Evolutionary conservation across 108 stramenopile genomes (phyloP).

Genomic region (Cyclotella baltica): DNA sequence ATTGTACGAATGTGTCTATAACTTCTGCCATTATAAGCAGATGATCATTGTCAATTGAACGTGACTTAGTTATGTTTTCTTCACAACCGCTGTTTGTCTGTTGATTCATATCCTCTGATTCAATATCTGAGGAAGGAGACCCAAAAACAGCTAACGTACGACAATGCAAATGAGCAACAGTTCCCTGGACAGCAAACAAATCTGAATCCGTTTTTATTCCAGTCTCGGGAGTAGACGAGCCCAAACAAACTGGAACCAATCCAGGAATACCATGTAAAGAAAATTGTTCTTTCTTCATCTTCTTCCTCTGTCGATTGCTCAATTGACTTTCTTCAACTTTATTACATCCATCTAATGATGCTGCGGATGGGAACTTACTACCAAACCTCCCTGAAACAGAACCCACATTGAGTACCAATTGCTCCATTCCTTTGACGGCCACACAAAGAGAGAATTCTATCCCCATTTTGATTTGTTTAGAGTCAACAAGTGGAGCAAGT

Average conservation of each 20-base stretch:
- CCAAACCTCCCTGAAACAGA: constrained; percentile 57
- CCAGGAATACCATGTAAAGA: constrained; percentile 49
- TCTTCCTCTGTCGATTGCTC: constrained; percentile 49
- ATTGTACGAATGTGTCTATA: constrained; percentile 57
- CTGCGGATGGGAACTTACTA: constrained; percentile 53
- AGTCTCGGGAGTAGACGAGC: not conserved
- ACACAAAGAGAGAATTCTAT: constrained; percentile 63
- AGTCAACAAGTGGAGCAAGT: constrained; percentile 19
- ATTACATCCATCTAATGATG: not conserved
- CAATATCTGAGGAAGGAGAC: not conserved
- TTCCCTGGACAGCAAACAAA: constrained; percentile 65
- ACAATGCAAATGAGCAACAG: constrained; percentile 64
- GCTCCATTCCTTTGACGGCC: constrained; percentile 68
- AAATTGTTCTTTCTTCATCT: constrained; percentile 32
- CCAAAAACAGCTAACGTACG: constrained; percentile 35
- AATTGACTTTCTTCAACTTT: constrained; percentile 2
- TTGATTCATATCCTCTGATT: constrained; percentile 19
- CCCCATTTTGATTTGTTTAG: constrained; percentile 6
- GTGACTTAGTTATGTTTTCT: not conserved
- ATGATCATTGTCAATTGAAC: constrained; percentile 61
- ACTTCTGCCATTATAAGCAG: constrained; percentile 61
- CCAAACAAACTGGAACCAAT: constrained; percentile 36
- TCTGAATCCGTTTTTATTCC: not conserved
- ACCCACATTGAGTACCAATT: constrained; percentile 60
- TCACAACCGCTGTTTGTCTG: constrained; percentile 4